Evolutionary conservation across 2,329 filamentous ascomycete genomes (phyloP).

Genomic region (Exophiala oligosperma): DNA sequence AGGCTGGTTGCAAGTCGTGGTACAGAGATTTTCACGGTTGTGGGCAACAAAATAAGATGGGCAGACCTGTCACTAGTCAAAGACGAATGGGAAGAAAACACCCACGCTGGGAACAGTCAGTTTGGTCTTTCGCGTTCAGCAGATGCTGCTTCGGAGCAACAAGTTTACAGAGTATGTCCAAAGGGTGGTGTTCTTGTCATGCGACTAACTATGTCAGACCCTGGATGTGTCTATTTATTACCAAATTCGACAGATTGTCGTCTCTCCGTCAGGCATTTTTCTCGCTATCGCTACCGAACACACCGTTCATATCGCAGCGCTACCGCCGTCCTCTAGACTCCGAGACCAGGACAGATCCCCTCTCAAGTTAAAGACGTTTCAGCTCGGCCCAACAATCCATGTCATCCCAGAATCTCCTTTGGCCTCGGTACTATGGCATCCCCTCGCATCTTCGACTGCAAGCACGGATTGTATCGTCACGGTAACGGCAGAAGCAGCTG

Average conservation of each 20-base stretch:
- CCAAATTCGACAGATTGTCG: slow-evolving; percentile 78
- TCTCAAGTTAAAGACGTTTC: slow-evolving; percentile 81
- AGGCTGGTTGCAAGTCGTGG: slow-evolving; percentile 76
- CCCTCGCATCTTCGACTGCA: slow-evolving; percentile 66
- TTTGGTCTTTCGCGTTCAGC: slow-evolving; percentile 11
- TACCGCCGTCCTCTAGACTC: slow-evolving; percentile 78
- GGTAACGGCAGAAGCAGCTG: slow-evolving; percentile 81
- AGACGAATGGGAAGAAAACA: slow-evolving; percentile 52
- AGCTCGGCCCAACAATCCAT: slow-evolving; percentile 88
- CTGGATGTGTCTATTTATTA: slow-evolving; percentile 77
- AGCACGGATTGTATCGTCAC: slow-evolving; percentile 82
- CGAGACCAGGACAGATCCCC: slow-evolving; percentile 65
- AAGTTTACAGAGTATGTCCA: slow-evolving; percentile 48
- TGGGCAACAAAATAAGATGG: slow-evolving; percentile 90
- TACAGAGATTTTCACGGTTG: slow-evolving; percentile 84
- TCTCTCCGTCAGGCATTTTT: slow-evolving; percentile 79
- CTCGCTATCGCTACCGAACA: slow-evolving; percentile 81
- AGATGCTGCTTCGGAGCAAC: neutral
- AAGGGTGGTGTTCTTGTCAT: slow-evolving; percentile 1
- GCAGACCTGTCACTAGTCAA: slow-evolving; percentile 80
- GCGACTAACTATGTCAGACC: slow-evolving; percentile 38
- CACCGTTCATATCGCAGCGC: slow-evolving; percentile 82
- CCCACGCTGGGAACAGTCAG: slow-evolving; percentile 19
- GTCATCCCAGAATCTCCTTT: slow-evolving; percentile 82
- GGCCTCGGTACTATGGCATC: slow-evolving; percentile 86